These are phyloP conservation scores for Massospora cicadina DNA, from an alignment of 371 early-diverging fungal species.

Conservation along the genomic window DNA sequence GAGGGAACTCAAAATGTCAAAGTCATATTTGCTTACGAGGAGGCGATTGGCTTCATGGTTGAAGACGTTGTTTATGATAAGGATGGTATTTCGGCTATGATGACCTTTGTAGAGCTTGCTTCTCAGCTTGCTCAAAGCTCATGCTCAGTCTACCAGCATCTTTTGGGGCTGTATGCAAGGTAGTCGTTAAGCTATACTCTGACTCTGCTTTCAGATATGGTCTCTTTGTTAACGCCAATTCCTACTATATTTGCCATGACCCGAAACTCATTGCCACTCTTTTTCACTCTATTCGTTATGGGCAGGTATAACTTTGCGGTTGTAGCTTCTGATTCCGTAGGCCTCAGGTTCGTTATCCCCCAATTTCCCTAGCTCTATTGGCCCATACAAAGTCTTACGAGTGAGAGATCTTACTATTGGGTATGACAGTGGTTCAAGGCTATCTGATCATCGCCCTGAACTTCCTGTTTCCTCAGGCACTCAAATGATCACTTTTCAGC, in stretches of 20 bases:
- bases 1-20: constrained; percentile 19
- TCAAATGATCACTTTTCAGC: constrained; percentile 83
- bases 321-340: not conserved
- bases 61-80: constrained; percentile 63
- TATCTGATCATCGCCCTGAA: constrained; percentile 34
- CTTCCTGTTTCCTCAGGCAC: constrained; percentile 62
- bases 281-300: constrained; percentile 70
- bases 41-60: constrained; percentile 82
- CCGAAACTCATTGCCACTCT: constrained; percentile 43
- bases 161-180: constrained; percentile 53
- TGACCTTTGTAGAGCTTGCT: constrained; percentile 63
- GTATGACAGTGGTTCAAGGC: constrained; percentile 42
- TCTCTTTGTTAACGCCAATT: constrained; percentile 66
- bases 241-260: constrained; percentile 75
- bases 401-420: constrained; percentile 81
- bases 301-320: constrained; percentile 21
- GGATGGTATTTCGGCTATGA: constrained; percentile 73
- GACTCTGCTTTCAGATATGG: constrained; percentile 34
- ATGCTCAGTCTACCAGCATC: constrained; percentile 34
- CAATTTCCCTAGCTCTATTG: constrained; percentile 53
- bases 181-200: constrained; percentile 6
- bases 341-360: constrained; percentile 18
- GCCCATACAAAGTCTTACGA: constrained; percentile 38
- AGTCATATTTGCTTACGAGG: constrained; percentile 79
- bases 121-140: constrained; percentile 42